Percentiles rank a stretch among this genome's conserved stretches.
phyloP scores from a whole-genome alignment of 2,329 filamentous ascomycete species.

The Aspergillus awamori region DNA sequence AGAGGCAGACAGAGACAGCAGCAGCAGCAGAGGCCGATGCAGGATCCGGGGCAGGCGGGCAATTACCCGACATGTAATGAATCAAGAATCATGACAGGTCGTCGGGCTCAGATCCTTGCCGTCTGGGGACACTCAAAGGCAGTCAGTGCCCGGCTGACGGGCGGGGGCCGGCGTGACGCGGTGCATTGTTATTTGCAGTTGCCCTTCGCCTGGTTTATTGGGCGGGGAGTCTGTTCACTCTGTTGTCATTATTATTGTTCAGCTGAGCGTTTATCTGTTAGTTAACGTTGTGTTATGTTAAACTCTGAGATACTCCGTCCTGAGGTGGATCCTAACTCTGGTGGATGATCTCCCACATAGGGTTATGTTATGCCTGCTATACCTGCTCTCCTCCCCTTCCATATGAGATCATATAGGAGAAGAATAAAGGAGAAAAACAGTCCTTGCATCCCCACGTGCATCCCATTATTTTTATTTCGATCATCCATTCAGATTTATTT shows the following conservation, averaged over 20 bases:
- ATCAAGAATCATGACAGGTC: background rate
- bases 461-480: too few species aligned
- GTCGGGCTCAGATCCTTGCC: background rate
- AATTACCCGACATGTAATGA: background rate
- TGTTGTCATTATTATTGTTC: too few species aligned
- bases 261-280: too few species aligned
- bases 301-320: too few species aligned
- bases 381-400: background rate
- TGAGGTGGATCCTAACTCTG: too few species aligned
- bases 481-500: too few species aligned
- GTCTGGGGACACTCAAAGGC: background rate
- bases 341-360: too few species aligned
- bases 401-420: too few species aligned
- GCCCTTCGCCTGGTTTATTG: too few species aligned
- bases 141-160: background rate
- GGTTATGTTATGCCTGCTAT: background rate
- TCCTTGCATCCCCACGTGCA: background rate
- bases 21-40: constrained; percentile 5
- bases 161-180: background rate
- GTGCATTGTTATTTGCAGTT: background rate
- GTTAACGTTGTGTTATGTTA: too few species aligned
- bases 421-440: background rate
- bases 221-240: too few species aligned
- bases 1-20: background rate
- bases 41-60: background rate